phyloP scores from a whole-genome alignment of 129 eudicot species.

The Deinandra increscens region DNA sequence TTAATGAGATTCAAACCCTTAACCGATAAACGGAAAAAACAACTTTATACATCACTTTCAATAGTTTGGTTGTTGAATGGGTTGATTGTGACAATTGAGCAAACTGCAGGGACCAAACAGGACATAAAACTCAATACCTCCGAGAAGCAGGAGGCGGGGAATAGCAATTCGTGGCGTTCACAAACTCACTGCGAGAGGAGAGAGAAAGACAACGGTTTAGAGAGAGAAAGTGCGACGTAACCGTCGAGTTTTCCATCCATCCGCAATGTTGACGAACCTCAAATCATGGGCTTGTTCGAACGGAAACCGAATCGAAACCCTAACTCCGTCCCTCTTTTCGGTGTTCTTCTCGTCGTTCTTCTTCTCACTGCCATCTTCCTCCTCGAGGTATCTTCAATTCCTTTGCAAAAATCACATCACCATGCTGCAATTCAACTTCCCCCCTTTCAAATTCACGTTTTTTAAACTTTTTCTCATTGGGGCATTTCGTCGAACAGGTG shows the following conservation, averaged over 20 bases:
- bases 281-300: conserved; percentile 32
- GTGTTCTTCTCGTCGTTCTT: conserved; percentile 37
- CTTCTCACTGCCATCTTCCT: conserved; percentile 46
- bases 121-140: background rate
- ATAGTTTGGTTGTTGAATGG: too few species aligned
- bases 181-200: conserved; percentile 7
- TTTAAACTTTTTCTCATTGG: conserved; percentile 6
- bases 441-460: background rate
- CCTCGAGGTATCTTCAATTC: conserved; percentile 34
- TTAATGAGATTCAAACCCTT: too few species aligned
- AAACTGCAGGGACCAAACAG: background rate
- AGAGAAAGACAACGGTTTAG: conserved; percentile 6
- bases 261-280: conserved; percentile 24
- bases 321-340: conserved; percentile 38
- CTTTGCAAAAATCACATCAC: background rate
- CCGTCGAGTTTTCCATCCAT: conserved; percentile 30
- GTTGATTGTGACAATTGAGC: background rate
- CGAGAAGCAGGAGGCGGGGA: conserved; percentile 21
- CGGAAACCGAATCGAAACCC: conserved; percentile 32
- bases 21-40: too few species aligned
- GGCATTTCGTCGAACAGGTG: conserved; percentile 52
- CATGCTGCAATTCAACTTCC: background rate
- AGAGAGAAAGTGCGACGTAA: background rate
- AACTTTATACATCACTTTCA: too few species aligned
- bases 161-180: conserved; percentile 31